Base-by-base conservation (phyloP, 805 yeast genomes). In the Sungouiella thailandica region DNA sequence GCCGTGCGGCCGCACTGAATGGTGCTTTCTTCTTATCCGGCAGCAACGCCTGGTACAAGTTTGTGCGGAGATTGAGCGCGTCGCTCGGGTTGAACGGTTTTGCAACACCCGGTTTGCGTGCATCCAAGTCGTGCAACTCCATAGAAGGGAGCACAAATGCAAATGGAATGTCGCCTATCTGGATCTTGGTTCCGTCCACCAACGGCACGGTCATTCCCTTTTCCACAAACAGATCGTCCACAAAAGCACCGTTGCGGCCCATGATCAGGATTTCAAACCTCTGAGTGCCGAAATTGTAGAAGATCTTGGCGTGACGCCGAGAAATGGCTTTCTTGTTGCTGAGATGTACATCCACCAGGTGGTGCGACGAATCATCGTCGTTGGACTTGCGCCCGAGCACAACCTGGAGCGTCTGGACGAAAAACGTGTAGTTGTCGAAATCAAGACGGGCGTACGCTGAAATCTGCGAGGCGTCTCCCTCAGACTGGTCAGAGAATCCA, bases 211-310 rank as follows among this genome's bases (percentile, higher is more conserved):
- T 93, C 23, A 85, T 79, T 7, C 96, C 97, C 40, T 83, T 77
- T 53, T 87, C 96, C 5, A 93, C 82, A 57, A 90, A 93, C 23
- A 68, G 69, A 45, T 88, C 96, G 57, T 90, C 93, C 3, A 93
- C 95, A 67, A 93, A 93, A 2, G 97, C 97, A 24, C 98, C 98
- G 57, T 93, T 93, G 47, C 96, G 74, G 13, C 98, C 98, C 47
- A 89, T 68, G 2, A 93, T 88, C 7, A 94, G 80, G 28, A 93
- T 64, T 58, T 93, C 98, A 53, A 93, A 93, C 44, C 95, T 64
- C 55, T 90, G 97, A 3, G 94, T 88, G 3, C 96, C 97, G 60
- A 93, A 93, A 55, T 93, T 93, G 65, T 90, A 93, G 56, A 89
- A 90, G 11, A 93, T 90, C 59, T 86, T 89, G 4, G 97, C 98